Evolutionary conservation across 805 yeast species (phyloP).

Genomic region (Candida morakotiae): DNA sequence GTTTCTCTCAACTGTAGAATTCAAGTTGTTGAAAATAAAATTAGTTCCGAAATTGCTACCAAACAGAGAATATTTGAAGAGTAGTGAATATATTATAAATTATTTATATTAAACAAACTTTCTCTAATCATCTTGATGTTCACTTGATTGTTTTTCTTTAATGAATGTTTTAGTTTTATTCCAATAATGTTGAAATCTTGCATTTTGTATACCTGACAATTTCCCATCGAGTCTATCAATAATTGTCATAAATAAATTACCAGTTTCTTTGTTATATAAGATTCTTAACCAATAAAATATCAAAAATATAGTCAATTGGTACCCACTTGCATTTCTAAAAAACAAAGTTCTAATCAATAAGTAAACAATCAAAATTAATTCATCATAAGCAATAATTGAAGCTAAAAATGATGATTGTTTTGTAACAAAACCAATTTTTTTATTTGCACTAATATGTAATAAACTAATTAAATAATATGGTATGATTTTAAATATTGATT

Average conservation of each 20-base stretch:
- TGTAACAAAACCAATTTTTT: constrained; percentile 38
- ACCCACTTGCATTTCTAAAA: constrained; percentile 67
- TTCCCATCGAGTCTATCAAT: constrained; percentile 41
- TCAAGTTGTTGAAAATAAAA: neutral
- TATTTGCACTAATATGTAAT: constrained; percentile 47
- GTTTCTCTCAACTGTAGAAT: constrained; percentile 26
- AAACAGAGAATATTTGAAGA: too few relatives aligned
- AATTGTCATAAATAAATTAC: constrained; percentile 38
- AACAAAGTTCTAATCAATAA: constrained; percentile 56
- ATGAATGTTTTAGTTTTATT: constrained; percentile 26
- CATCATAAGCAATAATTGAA: constrained; percentile 55
- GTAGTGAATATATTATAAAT: neutral
- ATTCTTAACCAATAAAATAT: constrained; percentile 70
- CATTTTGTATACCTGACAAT: constrained; percentile 41
- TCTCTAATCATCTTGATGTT: constrained; percentile 3
- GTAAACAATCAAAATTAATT: constrained; percentile 49
- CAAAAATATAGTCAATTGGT: constrained; percentile 53
- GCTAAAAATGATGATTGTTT: constrained; percentile 37
- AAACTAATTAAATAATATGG: constrained; percentile 58
- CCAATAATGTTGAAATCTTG: constrained; percentile 37
- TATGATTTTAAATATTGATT: constrained; percentile 58
- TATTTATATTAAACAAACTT: neutral
- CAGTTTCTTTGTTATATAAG: constrained; percentile 48
- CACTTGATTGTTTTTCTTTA: constrained; percentile 19
- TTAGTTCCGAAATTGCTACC: too few relatives aligned